Percentiles rank a stretch among this genome's conserved stretches.
Evolutionary conservation across 768 basidiomycete genomes (phyloP).

Genomic region (Epithele typhae): DNA sequence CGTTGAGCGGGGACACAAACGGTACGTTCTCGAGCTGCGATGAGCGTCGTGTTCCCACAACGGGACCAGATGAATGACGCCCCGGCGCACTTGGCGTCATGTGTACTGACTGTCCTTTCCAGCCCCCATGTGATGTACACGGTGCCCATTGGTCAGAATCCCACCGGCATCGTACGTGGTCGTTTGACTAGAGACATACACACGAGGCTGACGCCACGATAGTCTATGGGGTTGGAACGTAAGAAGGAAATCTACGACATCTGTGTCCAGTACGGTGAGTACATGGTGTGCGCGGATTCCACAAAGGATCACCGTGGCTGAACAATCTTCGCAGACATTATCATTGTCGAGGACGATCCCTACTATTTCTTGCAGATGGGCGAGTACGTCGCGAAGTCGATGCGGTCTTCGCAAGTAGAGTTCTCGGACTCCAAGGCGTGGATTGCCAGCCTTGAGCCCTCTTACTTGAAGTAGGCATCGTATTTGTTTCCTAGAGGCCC

Average conservation of each 20-base stretch:
- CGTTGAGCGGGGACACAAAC: slow-evolving; percentile 44
- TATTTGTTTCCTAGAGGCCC: background rate
- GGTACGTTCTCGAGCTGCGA: too few relatives aligned
- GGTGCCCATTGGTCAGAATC: slow-evolving; percentile 82
- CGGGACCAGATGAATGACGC: too few relatives aligned
- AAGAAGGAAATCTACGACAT: slow-evolving; percentile 82
- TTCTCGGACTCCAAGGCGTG: slow-evolving; percentile 34
- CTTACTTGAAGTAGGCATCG: slow-evolving; percentile 47
- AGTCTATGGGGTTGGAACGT: slow-evolving; percentile 58
- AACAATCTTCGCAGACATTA: slow-evolving; percentile 28
- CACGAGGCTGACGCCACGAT: slow-evolving; percentile 1
- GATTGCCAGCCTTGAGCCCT: slow-evolving; percentile 54
- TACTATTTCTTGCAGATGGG: slow-evolving; percentile 73
- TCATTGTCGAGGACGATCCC: slow-evolving; percentile 83
- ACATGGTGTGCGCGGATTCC: background rate
- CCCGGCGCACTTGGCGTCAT: background rate
- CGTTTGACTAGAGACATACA: background rate
- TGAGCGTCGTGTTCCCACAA: too few relatives aligned
- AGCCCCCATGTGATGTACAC: slow-evolving; percentile 74
- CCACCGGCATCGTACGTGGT: slow-evolving; percentile 60
- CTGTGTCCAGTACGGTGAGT: slow-evolving; percentile 71
- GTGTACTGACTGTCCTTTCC: slow-evolving; percentile 1
- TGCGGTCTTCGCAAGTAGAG: slow-evolving; percentile 21
- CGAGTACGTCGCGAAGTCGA: slow-evolving; percentile 43
- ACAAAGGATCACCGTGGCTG: too few relatives aligned